Evolutionary conservation across 345 rosid genomes (phyloP), one percentile per base, ranked within the genome.

Genomic region (Eucalyptus victrix): DNA sequence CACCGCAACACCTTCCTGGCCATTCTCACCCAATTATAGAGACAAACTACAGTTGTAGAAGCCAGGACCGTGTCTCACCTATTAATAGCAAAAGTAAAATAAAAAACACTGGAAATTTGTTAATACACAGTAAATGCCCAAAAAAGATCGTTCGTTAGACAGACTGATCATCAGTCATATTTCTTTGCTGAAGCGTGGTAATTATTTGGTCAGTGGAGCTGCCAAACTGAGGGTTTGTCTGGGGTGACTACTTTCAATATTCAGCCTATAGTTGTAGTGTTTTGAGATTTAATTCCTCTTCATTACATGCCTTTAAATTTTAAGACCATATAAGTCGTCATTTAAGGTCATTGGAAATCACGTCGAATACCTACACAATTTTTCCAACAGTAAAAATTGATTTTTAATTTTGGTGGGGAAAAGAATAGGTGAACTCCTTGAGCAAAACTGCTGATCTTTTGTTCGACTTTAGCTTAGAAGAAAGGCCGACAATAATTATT

Each of bases 31-130:
- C n/a, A 28, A 80, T 86, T 93, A 93, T 47, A 96, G 89, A 80
- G 89, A 67, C 90, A 96, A 91, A 67, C 91, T 93, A 92, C 98
- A 95, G 88, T 92, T 86, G 83, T 97, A 96, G 92, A 97, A 96
- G 37, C 97, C 92, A 51, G 98, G 98, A 87, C 99, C 98, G 87
- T 97, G 99, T 86, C 99, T 94, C 58, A 97, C 99, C 98, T 96
- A 93, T 44, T 51, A 37, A 21, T 76, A 40, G 16, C 86, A 34
- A 51, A 83, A 45, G 45, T 17, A 42, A 21, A 76, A 15, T 76
- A 30, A 76, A 76, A 40, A 76, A 40, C 45, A 50, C n/a, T 18
- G 44, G 54, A 7, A 86, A 86, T 0, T 51, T 86, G 88, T 51
- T 2, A 34, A 86, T 34, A 86, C 62, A 21, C 83, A 76, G 83